Base-by-base conservation (phyloP, 1,284 basidiomycete species). In the Microbotryum violaceum region DNA sequence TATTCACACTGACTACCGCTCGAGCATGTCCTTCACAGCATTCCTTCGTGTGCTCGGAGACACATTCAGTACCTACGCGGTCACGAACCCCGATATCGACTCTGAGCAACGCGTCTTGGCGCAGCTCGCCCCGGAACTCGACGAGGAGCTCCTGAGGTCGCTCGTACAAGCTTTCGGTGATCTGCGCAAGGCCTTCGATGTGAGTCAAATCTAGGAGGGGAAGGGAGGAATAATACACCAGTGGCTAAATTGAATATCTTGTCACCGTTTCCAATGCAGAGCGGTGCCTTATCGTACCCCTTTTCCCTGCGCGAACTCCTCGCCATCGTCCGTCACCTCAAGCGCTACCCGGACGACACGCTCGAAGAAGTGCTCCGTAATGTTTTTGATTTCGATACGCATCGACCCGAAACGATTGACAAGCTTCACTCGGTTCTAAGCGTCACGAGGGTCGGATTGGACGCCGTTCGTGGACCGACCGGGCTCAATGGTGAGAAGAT, bases 241-340 rank as follows among this genome's bases (percentile, higher is more conserved):
- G 31, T 31, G 2, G 6, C 51, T 21, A 9, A 27, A 6, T 47
- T 18, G 16, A 14, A 56, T 20, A 8, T 25, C n/a, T 49, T 21
- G 12, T 33, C 7, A 31, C 3, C 6, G 6, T 48, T 9, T 20
- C 5, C 12, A 14, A 33, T 45, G 20, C 54, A 54, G 31, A 53
- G 48, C 27, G 56, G 60, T 6, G 57, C 49, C 0, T 49, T 69
- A 20, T 44, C 64, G 4, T 75, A 77, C 57, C 75, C 75, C 1
- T 76, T 75, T 63, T 72, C 70, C 1, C 69, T 77, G 7, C 72
- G 75, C 27, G 76, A 77, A 58, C 63, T 77, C 44, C 70, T 77
- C 51, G 74, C 75, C 49, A 63, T 77, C 29, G 74, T 74, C 1
- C 73, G 74, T 16, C 76, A 77, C 63, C 64, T 77, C 56, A 64